phyloP scores from a whole-genome alignment of 176 grass and related monocot genomes.

The maize (Zea mays) region DNA sequence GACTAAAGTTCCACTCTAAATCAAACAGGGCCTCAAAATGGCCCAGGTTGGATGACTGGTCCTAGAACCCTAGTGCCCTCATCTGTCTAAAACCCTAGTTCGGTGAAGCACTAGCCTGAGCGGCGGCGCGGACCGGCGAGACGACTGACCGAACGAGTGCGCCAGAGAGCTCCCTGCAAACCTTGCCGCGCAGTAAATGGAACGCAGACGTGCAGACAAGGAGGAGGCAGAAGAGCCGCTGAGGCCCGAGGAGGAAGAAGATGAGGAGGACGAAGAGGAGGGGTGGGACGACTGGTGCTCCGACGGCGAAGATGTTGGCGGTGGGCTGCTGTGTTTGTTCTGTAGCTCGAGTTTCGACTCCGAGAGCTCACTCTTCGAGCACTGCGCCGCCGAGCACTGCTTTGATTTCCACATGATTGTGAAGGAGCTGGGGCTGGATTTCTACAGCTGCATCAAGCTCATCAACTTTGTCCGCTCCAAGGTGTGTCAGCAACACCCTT shows the following conservation, averaged over 20 bases:
- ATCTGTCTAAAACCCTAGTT: background rate
- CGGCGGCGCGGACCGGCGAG: too few species aligned
- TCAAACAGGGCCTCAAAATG: too few species aligned
- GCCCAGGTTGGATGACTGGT: background rate
- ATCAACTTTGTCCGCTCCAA: slow-evolving; percentile 80
- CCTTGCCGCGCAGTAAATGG: background rate
- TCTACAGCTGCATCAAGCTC: slow-evolving; percentile 87
- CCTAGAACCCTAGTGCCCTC: background rate
- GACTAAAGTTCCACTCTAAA: too few species aligned
- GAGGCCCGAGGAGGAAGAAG: slow-evolving; percentile 30
- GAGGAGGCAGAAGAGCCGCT: slow-evolving; percentile 7
- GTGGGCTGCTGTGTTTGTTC: slow-evolving; percentile 71
- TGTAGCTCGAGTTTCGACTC: slow-evolving; percentile 62
- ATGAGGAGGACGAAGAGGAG: slow-evolving; percentile 61
- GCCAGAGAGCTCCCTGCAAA: background rate
- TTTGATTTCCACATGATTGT: slow-evolving; percentile 66
- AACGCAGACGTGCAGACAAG: background rate
- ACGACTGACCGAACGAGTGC: background rate
- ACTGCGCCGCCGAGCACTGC: slow-evolving; percentile 59
- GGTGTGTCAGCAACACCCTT: slow-evolving; percentile 37
- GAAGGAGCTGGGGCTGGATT: slow-evolving; percentile 60
- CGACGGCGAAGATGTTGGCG: slow-evolving; percentile 45
- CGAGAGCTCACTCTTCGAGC: slow-evolving; percentile 53
- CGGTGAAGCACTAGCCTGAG: background rate
- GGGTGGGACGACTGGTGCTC: slow-evolving; percentile 85